phyloP scores from a whole-genome alignment of 1,284 basidiomycete genomes.

The Taiwanofungus camphoratus region DNA sequence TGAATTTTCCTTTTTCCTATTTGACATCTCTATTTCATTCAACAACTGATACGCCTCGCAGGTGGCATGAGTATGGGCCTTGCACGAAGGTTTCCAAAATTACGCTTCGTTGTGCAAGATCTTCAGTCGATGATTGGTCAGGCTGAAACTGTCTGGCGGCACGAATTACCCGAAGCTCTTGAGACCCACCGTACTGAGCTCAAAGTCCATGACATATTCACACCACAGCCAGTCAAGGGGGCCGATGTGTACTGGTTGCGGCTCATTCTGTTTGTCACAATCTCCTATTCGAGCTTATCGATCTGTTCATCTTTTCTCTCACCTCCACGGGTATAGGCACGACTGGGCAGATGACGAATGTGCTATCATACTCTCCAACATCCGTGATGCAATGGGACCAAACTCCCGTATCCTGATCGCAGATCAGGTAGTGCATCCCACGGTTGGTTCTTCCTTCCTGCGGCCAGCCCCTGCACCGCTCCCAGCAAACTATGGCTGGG shows the following conservation, averaged over 20 bases:
- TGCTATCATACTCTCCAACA: conserved; percentile 6
- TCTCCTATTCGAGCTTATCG: neutral
- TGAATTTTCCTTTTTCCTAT: neutral
- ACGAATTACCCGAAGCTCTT: conserved; percentile 5
- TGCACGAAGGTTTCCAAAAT: conserved; percentile 9
- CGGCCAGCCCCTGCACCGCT: conserved; percentile 8
- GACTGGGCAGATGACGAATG: conserved; percentile 14
- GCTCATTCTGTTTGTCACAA: conserved; percentile 16
- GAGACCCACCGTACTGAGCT: conserved; percentile 5
- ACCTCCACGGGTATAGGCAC: too few relatives aligned
- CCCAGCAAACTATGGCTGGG: conserved; percentile 10
- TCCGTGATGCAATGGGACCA: conserved; percentile 4
- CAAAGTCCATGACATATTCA: conserved; percentile 27
- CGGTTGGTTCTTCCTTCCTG: conserved; percentile 5
- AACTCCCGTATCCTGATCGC: conserved; percentile 10
- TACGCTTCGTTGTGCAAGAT: conserved; percentile 20
- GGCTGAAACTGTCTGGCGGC: conserved; percentile 9
- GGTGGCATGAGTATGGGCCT: conserved; percentile 13
- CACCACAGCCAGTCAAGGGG: conserved; percentile 23
- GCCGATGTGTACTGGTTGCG: conserved; percentile 25
- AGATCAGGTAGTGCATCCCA: conserved; percentile 8
- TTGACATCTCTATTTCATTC: too few relatives aligned
- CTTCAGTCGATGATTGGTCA: conserved; percentile 7
- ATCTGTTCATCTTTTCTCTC: neutral
- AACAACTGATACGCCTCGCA: neutral